These are phyloP conservation scores for Rutstroemia sydowiana DNA, from an alignment of 2,329 filamentous ascomycete species.

Conservation along the genomic window DNA sequence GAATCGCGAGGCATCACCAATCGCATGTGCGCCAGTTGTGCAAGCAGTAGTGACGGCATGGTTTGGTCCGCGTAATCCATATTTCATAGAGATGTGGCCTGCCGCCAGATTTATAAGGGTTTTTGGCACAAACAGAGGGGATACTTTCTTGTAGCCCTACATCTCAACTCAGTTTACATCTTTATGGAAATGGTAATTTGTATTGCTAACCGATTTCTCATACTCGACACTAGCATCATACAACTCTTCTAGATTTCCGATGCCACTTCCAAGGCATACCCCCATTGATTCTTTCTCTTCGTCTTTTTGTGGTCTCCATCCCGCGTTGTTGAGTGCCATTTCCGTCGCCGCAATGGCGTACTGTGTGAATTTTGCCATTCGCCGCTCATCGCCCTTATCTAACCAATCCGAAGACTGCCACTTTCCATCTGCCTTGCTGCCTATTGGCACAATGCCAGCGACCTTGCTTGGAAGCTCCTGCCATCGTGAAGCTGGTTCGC, in stretches of 20 bases:
- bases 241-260: constrained; percentile 87
- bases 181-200: neutral
- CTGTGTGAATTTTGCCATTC: constrained; percentile 87
- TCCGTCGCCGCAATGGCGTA: constrained; percentile 82
- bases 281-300: constrained; percentile 71
- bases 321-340: constrained; percentile 79
- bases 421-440: constrained; percentile 35
- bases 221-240: constrained; percentile 77
- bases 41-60: constrained; percentile 91
- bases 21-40: constrained; percentile 89
- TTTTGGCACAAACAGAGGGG: constrained; percentile 86
- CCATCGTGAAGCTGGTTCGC: constrained; percentile 45
- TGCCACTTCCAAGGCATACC: constrained; percentile 89
- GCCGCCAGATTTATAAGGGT: constrained; percentile 92
- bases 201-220: constrained; percentile 51
- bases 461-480: constrained; percentile 73
- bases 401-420: constrained; percentile 52
- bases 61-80: constrained; percentile 85
- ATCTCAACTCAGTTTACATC: constrained; percentile 19
- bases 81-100: constrained; percentile 88
- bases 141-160: constrained; percentile 87
- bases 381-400: constrained; percentile 49
- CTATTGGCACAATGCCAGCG: constrained; percentile 70
- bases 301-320: constrained; percentile 48
- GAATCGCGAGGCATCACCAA: constrained; percentile 89